Evolutionary conservation across 768 basidiomycete genomes (phyloP).

Genomic region (Phanerochaete carnosa): DNA sequence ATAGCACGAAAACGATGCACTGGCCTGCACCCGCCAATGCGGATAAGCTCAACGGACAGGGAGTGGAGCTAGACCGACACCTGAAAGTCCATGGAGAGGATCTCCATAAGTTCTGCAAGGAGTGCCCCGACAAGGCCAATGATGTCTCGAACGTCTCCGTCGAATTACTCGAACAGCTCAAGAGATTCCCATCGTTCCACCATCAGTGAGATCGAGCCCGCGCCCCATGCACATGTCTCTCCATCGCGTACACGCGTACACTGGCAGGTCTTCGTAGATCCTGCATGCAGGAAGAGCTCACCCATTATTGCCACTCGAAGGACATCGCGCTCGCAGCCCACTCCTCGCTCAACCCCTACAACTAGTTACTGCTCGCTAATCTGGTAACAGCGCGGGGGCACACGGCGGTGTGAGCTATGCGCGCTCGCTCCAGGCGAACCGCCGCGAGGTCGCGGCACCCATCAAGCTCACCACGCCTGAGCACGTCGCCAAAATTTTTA

Average conservation of each 20-base stretch:
- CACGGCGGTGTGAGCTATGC: no score
- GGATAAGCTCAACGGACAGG: no score
- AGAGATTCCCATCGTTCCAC: conserved; percentile 59
- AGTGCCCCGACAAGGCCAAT: conserved; percentile 64
- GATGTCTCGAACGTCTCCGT: conserved; percentile 78
- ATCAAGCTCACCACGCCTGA: conserved; percentile 72
- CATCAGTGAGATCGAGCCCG: conserved; percentile 77
- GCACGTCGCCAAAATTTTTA: conserved; percentile 58
- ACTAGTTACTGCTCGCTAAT: conserved; percentile 54
- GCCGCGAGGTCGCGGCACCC: conserved; percentile 55
- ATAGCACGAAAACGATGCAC: no score
- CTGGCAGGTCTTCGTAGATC: conserved; percentile 33
- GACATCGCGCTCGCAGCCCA: conserved; percentile 75
- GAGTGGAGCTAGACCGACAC: no score
- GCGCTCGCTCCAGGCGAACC: conserved; percentile 75
- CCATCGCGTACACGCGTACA: not conserved
- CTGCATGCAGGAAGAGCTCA: conserved; percentile 63
- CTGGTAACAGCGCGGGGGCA: conserved; percentile 61
- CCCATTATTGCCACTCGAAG: conserved; percentile 55
- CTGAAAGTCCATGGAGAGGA: no score
- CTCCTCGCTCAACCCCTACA: conserved; percentile 60
- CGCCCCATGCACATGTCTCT: conserved; percentile 45
- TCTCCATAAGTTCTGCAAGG: conserved; percentile 57
- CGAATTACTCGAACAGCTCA: conserved; percentile 57
- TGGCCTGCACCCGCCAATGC: no score